phyloP scores from a whole-genome alignment of 2,329 filamentous ascomycete genomes.

The Xylaria hypoxylon region DNA sequence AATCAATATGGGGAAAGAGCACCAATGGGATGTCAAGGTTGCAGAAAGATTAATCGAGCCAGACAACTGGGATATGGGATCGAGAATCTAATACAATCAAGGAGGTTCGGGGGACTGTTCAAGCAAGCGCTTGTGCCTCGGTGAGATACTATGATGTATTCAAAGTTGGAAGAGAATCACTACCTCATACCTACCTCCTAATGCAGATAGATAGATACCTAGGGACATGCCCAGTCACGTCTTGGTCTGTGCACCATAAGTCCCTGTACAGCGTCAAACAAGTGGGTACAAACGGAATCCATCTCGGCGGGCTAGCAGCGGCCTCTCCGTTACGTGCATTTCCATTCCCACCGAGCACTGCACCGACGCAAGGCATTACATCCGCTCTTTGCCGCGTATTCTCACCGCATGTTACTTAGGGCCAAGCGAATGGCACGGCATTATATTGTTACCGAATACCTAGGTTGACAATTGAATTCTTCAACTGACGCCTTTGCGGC shows the following conservation, averaged over 20 bases:
- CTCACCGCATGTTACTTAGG: constrained; percentile 22
- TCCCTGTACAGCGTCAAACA: constrained; percentile 5
- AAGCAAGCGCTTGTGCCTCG: not conserved
- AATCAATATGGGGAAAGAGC: constrained; percentile 13
- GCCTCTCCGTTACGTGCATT: constrained; percentile 34
- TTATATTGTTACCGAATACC: constrained; percentile 17
- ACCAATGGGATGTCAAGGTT: constrained; percentile 14
- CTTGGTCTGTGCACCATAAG: constrained; percentile 22
- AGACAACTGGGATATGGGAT: constrained; percentile 22
- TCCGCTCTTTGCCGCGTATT: constrained; percentile 30
- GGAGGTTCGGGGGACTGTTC: constrained; percentile 3
- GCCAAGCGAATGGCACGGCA: constrained; percentile 7
- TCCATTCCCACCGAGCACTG: constrained; percentile 13
- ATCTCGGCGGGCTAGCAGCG: constrained; percentile 38
- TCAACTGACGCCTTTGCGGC: constrained; percentile 19
- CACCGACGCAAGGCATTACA: not conserved
- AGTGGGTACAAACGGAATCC: constrained; percentile 1
- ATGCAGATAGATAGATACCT: not conserved
- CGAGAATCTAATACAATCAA: not conserved
- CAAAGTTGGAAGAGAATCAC: no score
- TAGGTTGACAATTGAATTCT: constrained; percentile 17
- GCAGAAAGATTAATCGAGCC: constrained; percentile 23
- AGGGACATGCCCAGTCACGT: no score
- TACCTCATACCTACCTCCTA: not conserved
- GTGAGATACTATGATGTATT: not conserved